phyloP scores from a whole-genome alignment of 192 early-diverging fungal species.

The Kappamyces sp. region DNA sequence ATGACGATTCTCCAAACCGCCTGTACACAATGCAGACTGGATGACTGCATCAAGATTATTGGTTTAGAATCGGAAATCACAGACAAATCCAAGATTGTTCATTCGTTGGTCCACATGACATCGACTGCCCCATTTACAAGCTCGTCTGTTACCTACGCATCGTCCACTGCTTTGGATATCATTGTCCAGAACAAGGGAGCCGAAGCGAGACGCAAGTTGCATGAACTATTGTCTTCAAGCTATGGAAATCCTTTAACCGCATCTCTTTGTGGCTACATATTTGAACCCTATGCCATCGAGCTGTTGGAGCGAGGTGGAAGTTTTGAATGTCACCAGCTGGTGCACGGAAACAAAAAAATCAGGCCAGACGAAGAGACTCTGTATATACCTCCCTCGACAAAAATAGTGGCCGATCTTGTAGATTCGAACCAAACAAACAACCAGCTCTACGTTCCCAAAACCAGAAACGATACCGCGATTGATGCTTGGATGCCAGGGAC shows the following conservation, averaged over 20 bases:
- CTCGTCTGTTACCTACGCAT: constrained; percentile 20
- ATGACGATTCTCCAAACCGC: constrained; percentile 16
- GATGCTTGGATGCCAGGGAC: constrained; percentile 19
- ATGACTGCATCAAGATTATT: constrained; percentile 19
- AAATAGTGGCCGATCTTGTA: constrained; percentile 9
- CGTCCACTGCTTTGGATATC: constrained; percentile 13
- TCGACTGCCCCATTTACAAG: constrained; percentile 18
- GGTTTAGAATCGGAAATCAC: constrained; percentile 15
- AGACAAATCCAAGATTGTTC: constrained; percentile 17
- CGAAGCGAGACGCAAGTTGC: constrained; percentile 9
- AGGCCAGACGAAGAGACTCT: not conserved
- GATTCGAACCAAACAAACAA: constrained; percentile 9
- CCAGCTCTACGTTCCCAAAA: constrained; percentile 20
- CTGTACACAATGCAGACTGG: constrained; percentile 14
- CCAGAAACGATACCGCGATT: constrained; percentile 16
- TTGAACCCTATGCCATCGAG: constrained; percentile 20
- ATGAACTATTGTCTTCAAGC: constrained; percentile 15
- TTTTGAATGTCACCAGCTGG: constrained; percentile 18
- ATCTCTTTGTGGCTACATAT: constrained; percentile 19
- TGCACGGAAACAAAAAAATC: constrained; percentile 17
- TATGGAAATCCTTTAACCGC: constrained; percentile 19
- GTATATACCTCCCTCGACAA: constrained; percentile 14
- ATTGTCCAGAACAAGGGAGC: constrained; percentile 17
- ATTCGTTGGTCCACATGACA: constrained; percentile 17
- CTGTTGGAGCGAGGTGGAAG: constrained; percentile 14